Conservation (phyloP, 495 filamentous ascomycete genomes). For the Xylaria acuta region DNA sequence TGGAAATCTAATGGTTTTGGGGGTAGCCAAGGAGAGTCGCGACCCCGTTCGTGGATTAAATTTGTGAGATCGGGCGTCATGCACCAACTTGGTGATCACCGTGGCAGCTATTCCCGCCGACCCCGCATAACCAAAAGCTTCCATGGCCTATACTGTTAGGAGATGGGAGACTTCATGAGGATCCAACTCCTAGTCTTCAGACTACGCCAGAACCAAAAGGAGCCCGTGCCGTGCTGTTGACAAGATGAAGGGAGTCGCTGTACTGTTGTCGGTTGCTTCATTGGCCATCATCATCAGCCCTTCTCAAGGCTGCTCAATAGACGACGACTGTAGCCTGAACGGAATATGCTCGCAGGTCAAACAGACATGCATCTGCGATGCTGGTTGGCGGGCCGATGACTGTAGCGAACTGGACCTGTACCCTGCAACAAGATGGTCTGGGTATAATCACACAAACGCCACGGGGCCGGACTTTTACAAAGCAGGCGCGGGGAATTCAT, state of each 20-base stretch:
- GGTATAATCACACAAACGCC: slow-evolving; percentile 45
- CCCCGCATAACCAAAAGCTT: neutral
- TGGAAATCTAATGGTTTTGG: neutral
- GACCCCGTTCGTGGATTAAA: slow-evolving; percentile 25
- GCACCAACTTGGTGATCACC: neutral
- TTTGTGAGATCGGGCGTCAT: neutral
- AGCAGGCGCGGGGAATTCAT: slow-evolving; percentile 44
- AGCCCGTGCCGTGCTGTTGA: neutral
- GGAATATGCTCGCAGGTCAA: slow-evolving; percentile 39
- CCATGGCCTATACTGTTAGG: neutral
- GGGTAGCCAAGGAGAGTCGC: neutral
- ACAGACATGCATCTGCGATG: slow-evolving; percentile 43
- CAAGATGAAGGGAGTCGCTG: neutral
- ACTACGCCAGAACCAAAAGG: neutral
- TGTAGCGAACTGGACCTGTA: slow-evolving; percentile 48
- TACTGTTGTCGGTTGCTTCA: neutral
- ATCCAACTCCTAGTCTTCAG: neutral
- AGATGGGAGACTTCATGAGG: neutral
- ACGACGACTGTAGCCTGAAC: slow-evolving; percentile 53
- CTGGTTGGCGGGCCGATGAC: slow-evolving; percentile 46
- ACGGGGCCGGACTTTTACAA: slow-evolving; percentile 33
- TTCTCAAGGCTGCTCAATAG: slow-evolving; percentile 35
- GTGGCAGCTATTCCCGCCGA: neutral
- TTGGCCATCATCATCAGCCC: neutral
- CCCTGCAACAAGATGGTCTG: slow-evolving; percentile 38